These are phyloP conservation scores for Fragaria iinumae DNA, from an alignment of 306 rosid species.

Conservation along the genomic window DNA sequence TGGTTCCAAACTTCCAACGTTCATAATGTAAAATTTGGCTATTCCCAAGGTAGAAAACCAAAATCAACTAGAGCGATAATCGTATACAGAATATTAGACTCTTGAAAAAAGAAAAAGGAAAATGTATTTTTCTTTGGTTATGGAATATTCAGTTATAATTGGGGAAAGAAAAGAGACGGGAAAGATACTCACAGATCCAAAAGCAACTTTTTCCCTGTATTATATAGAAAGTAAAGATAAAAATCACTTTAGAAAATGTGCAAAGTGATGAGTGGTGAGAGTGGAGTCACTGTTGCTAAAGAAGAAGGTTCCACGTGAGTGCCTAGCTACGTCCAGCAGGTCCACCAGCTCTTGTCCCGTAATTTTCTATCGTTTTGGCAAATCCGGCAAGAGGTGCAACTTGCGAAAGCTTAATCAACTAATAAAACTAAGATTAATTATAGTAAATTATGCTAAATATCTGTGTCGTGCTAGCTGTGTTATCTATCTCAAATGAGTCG, in stretches of 20 bases:
- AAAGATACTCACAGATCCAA: conserved; percentile 2
- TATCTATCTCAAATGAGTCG: not conserved
- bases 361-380: not conserved
- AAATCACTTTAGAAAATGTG: not conserved
- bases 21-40: no score
- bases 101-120: no score
- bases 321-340: not conserved
- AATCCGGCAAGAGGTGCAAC: not conserved
- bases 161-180: not conserved
- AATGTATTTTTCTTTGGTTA: not conserved
- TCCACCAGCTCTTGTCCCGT: not conserved
- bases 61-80: no score
- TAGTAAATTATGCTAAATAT: not conserved
- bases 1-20: no score
- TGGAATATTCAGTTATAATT: not conserved
- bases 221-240: not conserved
- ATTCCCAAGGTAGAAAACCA: no score
- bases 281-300: not conserved
- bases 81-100: no score
- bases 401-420: not conserved
- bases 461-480: not conserved
- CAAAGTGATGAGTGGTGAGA: not conserved
- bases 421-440: no score
- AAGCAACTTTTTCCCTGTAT: not conserved
- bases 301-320: conserved; percentile 27